phyloP scores from a whole-genome alignment of 306 rosid species.

The Chamaecrista fasciculata region DNA sequence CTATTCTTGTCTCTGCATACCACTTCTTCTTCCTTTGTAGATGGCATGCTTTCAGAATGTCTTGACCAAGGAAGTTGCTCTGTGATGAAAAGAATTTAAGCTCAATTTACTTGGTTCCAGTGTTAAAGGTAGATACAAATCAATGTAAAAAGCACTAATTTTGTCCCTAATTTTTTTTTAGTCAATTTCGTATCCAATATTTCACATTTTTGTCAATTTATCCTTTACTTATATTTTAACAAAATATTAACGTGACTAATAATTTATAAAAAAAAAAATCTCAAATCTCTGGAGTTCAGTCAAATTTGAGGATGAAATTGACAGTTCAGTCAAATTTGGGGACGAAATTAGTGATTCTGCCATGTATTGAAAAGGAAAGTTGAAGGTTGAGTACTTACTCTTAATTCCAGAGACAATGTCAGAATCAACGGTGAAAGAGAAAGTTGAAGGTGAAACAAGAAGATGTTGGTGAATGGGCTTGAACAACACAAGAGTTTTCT shows the following conservation, averaged over 20 bases:
- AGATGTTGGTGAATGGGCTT: slow-evolving; percentile 30
- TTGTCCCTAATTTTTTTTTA: no score
- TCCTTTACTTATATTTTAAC: no score
- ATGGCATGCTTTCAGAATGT: neutral
- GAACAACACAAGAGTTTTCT: slow-evolving; percentile 77
- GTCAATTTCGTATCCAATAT: no score
- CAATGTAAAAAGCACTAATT: no score
- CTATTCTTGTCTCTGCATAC: neutral
- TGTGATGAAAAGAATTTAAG: neutral
- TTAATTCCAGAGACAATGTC: slow-evolving; percentile 50
- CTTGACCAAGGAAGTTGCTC: neutral
- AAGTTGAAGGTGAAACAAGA: neutral
- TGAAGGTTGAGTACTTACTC: slow-evolving; percentile 28
- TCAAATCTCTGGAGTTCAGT: no score
- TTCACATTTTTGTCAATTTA: no score
- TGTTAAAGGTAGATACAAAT: neutral
- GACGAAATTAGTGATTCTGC: no score
- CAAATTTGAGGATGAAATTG: no score
- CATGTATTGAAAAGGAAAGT: neutral
- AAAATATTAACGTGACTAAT: no score
- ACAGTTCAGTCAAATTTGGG: no score
- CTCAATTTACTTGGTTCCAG: neutral
- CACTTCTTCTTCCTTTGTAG: neutral
- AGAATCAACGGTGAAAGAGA: slow-evolving; percentile 53
- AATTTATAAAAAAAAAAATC: no score